These are phyloP conservation scores for Russula sp. DNA, from an alignment of 768 basidiomycete genomes.

Conservation along the genomic window DNA sequence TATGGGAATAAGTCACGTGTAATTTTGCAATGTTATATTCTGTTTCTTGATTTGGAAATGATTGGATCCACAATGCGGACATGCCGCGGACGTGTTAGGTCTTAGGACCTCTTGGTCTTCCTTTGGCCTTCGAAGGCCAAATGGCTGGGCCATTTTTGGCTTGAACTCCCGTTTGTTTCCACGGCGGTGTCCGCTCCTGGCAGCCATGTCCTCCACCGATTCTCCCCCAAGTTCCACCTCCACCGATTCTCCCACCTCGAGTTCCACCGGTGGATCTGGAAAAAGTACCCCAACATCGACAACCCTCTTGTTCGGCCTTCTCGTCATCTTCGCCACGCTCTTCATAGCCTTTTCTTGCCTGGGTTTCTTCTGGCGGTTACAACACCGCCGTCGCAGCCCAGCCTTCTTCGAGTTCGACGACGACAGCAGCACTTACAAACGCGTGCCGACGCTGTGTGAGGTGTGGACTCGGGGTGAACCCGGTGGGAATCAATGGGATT, in stretches of 20 bases:
- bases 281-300: background rate
- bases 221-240: background rate
- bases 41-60: background rate
- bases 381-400: background rate
- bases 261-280: background rate
- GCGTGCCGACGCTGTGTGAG: conserved; percentile 13
- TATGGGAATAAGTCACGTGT: background rate
- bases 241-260: background rate
- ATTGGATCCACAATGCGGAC: background rate
- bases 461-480: conserved; percentile 10
- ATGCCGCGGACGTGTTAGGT: background rate
- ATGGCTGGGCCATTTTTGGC: too few relatives aligned
- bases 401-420: background rate
- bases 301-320: background rate
- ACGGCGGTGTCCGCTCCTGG: background rate
- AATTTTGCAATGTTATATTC: background rate
- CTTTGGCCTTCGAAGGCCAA: too few relatives aligned
- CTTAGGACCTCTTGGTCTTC: too few relatives aligned
- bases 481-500: background rate
- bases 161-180: too few relatives aligned
- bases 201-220: conserved; percentile 5
- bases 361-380: conserved; percentile 8
- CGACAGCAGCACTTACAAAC: background rate
- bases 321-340: conserved; percentile 2
- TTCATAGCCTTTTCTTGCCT: background rate